Evolutionary conservation across 441 rosid genomes (phyloP), one percentile per base, ranked within the genome.

Genomic region (Manihot esculenta): DNA sequence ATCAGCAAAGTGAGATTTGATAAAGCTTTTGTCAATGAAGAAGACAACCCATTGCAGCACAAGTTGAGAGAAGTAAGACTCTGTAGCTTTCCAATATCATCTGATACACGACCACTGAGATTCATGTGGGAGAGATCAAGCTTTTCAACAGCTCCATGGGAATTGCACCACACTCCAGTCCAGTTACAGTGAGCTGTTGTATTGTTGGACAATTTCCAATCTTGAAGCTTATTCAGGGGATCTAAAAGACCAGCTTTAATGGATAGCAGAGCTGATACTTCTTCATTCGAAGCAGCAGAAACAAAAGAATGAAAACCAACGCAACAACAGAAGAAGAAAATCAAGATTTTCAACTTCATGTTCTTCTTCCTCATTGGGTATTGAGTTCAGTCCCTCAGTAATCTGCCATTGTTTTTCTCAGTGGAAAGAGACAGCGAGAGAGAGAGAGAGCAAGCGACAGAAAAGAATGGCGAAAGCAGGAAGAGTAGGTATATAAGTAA

Each of bases 121-220:
- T 94, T 94, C 94, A 84, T 82, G 57, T 74, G 80, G 3, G 97
- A 90, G 38, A 94, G 85, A 77, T 94, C 93, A 33, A 92, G 94
- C 79, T 68, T 81, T 76, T 89, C 91, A 35, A 92, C 90, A 42
- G 70, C 74, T 48, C 97, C 97, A 57, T 76, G 63, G 3, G 86
- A 80, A 76, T 81, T 85, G 86, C 97, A 92, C 81, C 75, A 42
- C 51, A 92, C 90, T 74, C 99, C 97, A 18, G 89, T 87, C 97
- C 99, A 94, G 56, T 84, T 85, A 67, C 99, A 94, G 51, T 86
- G 88, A 62, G 63, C 68, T 59, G 75, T 62, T 59, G 75, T 62
- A 18, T 59, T 70, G 33, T 81, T 78, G 8, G 82, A 69, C 53
- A 84, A 72, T 64, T 75, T 87, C 99, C 99, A 94, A 62, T 90